These are phyloP conservation scores for Silene uniflora DNA, from an alignment of 148 eudicot genomes.

Conservation along the genomic window DNA sequence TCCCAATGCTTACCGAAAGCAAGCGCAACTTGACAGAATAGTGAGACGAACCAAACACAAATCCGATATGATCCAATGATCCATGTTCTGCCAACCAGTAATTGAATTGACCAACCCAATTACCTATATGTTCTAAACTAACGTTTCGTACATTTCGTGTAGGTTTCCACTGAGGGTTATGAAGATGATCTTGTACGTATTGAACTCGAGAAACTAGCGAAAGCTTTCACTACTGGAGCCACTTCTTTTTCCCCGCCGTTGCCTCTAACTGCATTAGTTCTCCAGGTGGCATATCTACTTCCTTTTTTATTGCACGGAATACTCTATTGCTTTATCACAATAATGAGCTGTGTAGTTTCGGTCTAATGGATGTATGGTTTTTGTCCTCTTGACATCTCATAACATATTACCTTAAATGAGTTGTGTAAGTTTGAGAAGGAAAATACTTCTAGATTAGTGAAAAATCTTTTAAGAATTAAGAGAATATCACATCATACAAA, in stretches of 20 bases:
- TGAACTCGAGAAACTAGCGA: constrained; percentile 63
- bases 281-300: constrained; percentile 51
- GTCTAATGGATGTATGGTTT: not conserved
- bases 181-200: constrained; percentile 45
- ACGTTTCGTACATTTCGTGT: constrained; percentile 15
- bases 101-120: not conserved
- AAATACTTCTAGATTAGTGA: not conserved
- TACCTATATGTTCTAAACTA: no score
- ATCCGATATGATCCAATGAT: not conserved
- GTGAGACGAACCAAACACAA: not conserved
- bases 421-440: not conserved
- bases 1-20: not conserved
- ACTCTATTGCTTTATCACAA: not conserved
- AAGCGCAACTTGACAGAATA: not conserved
- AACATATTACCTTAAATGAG: not conserved
- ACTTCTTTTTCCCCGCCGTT: constrained; percentile 49
- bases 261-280: constrained; percentile 63
- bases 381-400: not conserved
- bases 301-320: not conserved
- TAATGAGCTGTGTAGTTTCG: not conserved
- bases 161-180: constrained; percentile 65
- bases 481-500: no score
- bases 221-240: constrained; percentile 51
- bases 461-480: no score
- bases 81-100: not conserved